phyloP scores from a whole-genome alignment of 2,329 filamentous ascomycete genomes.

The Trichocomaceae sp. region DNA sequence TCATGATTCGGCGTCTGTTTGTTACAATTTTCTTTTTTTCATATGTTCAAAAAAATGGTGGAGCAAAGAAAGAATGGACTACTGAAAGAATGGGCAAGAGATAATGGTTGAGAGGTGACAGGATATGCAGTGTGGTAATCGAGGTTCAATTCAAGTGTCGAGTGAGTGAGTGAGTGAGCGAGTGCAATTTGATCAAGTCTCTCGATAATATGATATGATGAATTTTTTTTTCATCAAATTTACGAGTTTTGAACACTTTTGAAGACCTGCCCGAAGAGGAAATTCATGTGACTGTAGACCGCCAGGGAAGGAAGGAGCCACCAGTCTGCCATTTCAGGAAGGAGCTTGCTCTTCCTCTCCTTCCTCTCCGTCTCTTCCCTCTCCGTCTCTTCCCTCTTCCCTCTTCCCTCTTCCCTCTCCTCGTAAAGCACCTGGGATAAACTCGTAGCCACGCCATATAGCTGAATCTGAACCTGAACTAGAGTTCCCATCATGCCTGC shows the following conservation, averaged over 20 bases:
- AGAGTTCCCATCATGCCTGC: conserved; percentile 43
- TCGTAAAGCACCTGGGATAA: too few species aligned
- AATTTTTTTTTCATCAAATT: neutral
- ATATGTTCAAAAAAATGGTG: neutral
- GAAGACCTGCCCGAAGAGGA: neutral
- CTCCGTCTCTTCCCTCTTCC: neutral
- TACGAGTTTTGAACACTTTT: neutral
- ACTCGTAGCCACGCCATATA: too few species aligned
- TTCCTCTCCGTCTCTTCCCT: neutral
- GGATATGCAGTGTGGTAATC: neutral
- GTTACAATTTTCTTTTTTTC: neutral
- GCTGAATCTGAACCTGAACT: neutral
- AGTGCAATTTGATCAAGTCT: neutral
- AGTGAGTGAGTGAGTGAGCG: conserved; percentile 5
- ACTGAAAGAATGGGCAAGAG: too few species aligned
- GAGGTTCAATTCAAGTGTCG: conserved; percentile 1
- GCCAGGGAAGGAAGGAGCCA: conserved; percentile 2
- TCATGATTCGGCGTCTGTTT: conserved; percentile 11
- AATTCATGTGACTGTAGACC: conserved; percentile 5
- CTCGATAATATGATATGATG: conserved; percentile 1
- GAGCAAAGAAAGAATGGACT: neutral
- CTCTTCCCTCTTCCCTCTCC: neutral
- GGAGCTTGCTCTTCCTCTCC: neutral
- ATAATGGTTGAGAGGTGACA: neutral
- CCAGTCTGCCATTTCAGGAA: neutral